Evolutionary conservation across 208 protist genomes (phyloP).

Genomic region (Leishmania gerbilli): DNA sequence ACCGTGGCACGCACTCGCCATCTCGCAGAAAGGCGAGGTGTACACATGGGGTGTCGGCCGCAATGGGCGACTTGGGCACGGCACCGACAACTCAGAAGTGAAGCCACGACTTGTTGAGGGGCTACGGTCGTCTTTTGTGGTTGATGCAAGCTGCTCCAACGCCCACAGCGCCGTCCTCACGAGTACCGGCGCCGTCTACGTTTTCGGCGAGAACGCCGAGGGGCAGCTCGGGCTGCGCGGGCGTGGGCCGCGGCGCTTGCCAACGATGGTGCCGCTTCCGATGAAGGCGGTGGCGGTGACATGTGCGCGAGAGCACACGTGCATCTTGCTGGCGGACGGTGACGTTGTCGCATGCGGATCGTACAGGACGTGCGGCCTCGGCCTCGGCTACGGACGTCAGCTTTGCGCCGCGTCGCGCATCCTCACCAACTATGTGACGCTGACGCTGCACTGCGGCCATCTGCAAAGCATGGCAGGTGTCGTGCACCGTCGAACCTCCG

Average conservation of each 20-base stretch:
- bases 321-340: constrained; percentile 63
- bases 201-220: constrained; percentile 69
- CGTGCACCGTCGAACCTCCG: constrained; percentile 40
- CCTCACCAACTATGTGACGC: constrained; percentile 59
- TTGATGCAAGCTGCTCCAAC: constrained; percentile 64
- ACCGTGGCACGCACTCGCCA: constrained; percentile 58
- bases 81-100: constrained; percentile 35
- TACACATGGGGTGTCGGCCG: constrained; percentile 74
- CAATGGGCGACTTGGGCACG: constrained; percentile 70
- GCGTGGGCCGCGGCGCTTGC: constrained; percentile 21
- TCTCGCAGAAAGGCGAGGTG: constrained; percentile 52
- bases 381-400: constrained; percentile 42
- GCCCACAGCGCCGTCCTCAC: constrained; percentile 69
- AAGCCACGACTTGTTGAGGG: constrained; percentile 53
- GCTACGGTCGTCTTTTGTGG: constrained; percentile 37
- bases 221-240: constrained; percentile 64
- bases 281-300: constrained; percentile 53
- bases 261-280: constrained; percentile 45
- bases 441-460: constrained; percentile 42
- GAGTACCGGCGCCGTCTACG: constrained; percentile 57
- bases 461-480: constrained; percentile 45
- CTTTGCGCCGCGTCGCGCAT: constrained; percentile 40
- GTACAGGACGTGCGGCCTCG: constrained; percentile 42
- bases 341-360: constrained; percentile 77
- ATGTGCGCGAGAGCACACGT: constrained; percentile 64